Evolutionary conservation across 768 basidiomycete genomes (phyloP), one percentile per base, ranked within the genome.

Genomic region (Pleurotus sapidus): DNA sequence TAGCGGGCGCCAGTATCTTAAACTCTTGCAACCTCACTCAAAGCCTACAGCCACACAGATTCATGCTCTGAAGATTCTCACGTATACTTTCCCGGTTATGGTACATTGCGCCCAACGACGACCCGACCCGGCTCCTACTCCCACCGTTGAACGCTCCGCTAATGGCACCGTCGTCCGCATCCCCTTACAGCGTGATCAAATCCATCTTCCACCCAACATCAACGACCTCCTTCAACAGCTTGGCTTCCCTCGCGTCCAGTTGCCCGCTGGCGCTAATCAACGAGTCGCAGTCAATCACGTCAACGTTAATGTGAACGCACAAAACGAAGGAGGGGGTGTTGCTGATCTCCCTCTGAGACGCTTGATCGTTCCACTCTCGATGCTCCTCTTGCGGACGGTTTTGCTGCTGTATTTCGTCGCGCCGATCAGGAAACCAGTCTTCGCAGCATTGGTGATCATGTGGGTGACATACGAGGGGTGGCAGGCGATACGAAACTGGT

Each of bases 391-490:
- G 64, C 85, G 89, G 54, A 88, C 86, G 3, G 63, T 82, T 11
- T 75, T 91, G 11, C 73, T 91, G 25, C 75, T 91, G 3, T 91
- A 91, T 69, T 89, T 91, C 68, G 85, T 91, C 64, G 85, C 86
- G 3, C 89, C 89, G 0, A 79, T 86, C 5, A 78, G 86, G 61
- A 88, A 88, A 56, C 89, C 89, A 4, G 66, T 91, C 17, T 80
- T 91, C 58, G 87, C 84, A 37, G 61, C 88, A 39, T 71, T 90
- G 57, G 77, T 91, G 27, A 70, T 85, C 20, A 81, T 76, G 2
- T 91, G 87, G 87, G 82, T 89, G 68, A 56, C 87, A 23, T 91
- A 88, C 66, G 89, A 91, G 68, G 83, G 87, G 34, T 89, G 87
- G 87, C 81, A 79, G 51, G 85, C 86, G 23, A 78, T 91, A 57